A percentile compares a stretch with the other conserved stretches of the same genome.
Conservation (phyloP, 768 basidiomycete genomes). For the Podaxis carcinomalis region DNA sequence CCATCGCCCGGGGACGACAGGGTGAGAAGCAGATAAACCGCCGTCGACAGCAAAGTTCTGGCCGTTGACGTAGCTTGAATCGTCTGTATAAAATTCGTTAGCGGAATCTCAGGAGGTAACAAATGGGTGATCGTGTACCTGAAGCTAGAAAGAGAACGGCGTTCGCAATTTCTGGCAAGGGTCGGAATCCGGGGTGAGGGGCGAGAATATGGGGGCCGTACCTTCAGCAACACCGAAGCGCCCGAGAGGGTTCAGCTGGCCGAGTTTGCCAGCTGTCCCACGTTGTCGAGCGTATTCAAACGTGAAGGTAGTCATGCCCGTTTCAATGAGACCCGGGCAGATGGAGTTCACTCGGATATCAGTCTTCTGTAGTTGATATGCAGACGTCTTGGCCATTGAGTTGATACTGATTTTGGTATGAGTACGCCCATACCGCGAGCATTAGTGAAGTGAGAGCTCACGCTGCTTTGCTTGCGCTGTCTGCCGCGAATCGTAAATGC, state of each 20-base stretch:
- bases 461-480: slow-evolving; percentile 94
- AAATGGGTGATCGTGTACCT: slow-evolving; percentile 38
- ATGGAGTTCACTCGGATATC: slow-evolving; percentile 88
- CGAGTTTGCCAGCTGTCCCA: slow-evolving; percentile 74
- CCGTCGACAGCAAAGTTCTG: slow-evolving; percentile 87
- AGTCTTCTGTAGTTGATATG: slow-evolving; percentile 74
- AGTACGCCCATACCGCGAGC: neutral
- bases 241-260: slow-evolving; percentile 79
- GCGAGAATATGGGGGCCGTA: slow-evolving; percentile 23
- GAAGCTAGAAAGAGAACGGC: slow-evolving; percentile 84
- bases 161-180: slow-evolving; percentile 72
- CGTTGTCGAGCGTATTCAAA: slow-evolving; percentile 76
- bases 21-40: slow-evolving; percentile 75
- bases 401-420: slow-evolving; percentile 57
- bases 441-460: slow-evolving; percentile 32
- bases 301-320: slow-evolving; percentile 78
- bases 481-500: slow-evolving; percentile 29
- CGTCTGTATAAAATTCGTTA: slow-evolving; percentile 43
- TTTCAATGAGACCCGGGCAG: slow-evolving; percentile 92
- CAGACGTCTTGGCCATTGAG: slow-evolving; percentile 78
- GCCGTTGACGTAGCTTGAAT: slow-evolving; percentile 90
- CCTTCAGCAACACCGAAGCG: slow-evolving; percentile 82
- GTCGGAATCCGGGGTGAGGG: neutral
- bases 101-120: neutral
- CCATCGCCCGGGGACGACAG: slow-evolving; percentile 74